Percentiles rank a stretch among this genome's conserved stretches.
These are phyloP conservation scores for Penicillium sp. DNA, from an alignment of 2,329 filamentous ascomycete genomes.

Conservation along the genomic window DNA sequence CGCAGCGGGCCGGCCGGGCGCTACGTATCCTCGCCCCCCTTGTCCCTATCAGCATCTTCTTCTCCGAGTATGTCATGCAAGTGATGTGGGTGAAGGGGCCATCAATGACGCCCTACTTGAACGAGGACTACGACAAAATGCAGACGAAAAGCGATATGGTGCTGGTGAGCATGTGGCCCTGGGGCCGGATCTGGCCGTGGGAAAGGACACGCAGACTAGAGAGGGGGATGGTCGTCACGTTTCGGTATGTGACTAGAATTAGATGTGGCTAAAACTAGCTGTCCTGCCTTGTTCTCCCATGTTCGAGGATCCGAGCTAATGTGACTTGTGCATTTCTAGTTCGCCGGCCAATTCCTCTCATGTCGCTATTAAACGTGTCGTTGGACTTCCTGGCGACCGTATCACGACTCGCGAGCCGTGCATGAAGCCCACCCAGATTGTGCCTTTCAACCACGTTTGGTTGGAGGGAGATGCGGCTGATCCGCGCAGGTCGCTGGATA, in stretches of 20 bases:
- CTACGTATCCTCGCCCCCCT: conserved; percentile 33
- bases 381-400: conserved; percentile 75
- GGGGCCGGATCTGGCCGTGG: conserved; percentile 53
- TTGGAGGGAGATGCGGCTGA: conserved; percentile 80
- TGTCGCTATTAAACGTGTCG: conserved; percentile 74
- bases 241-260: conserved; percentile 39
- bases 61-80: conserved; percentile 42
- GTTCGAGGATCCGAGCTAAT: neutral
- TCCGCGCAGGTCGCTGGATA: conserved; percentile 69
- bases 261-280: too few species aligned
- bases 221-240: conserved; percentile 72
- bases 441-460: conserved; percentile 88
- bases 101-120: conserved; percentile 77
- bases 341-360: conserved; percentile 68
- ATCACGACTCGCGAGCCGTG: conserved; percentile 65
- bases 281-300: neutral
- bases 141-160: conserved; percentile 43
- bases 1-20: conserved; percentile 27
- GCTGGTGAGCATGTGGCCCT: conserved; percentile 42
- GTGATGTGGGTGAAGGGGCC: conserved; percentile 46
- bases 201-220: conserved; percentile 54
- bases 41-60: conserved; percentile 39
- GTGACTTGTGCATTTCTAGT: conserved; percentile 42
- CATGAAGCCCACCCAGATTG: conserved; percentile 51
- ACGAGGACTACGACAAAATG: conserved; percentile 57